phyloP scores from a whole-genome alignment of 495 filamentous ascomycete genomes.

The Podospora tetraspora region DNA sequence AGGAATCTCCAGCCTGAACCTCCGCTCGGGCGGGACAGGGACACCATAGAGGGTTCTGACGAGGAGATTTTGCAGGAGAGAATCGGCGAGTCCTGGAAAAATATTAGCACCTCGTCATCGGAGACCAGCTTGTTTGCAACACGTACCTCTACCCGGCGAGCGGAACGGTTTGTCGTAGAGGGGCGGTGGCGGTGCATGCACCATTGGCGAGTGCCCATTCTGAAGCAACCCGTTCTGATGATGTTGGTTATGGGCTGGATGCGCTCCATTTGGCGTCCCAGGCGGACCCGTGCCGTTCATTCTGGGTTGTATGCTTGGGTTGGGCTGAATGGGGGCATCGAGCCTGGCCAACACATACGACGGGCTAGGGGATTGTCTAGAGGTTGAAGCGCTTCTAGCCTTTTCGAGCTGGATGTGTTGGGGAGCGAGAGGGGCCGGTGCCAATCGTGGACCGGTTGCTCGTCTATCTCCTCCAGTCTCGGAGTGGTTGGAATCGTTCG shows the following conservation, averaged over 20 bases:
- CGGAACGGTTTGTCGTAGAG: slow-evolving; percentile 30
- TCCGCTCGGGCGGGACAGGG: slow-evolving; percentile 48
- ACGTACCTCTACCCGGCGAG: slow-evolving; percentile 52
- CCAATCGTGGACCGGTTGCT: slow-evolving; percentile 18
- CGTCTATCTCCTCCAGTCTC: slow-evolving; percentile 23
- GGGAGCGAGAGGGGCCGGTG: slow-evolving; percentile 3
- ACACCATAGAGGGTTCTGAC: slow-evolving; percentile 56
- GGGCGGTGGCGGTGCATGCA: slow-evolving; percentile 14
- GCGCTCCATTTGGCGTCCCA: slow-evolving; percentile 15
- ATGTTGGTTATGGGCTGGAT: slow-evolving; percentile 14
- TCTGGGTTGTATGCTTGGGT: slow-evolving; percentile 28
- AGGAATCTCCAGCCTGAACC: slow-evolving; percentile 53
- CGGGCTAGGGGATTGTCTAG: slow-evolving; percentile 47
- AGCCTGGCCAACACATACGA: slow-evolving; percentile 37
- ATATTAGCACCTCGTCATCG: slow-evolving; percentile 5
- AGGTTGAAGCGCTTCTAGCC: slow-evolving; percentile 40
- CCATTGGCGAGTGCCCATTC: slow-evolving; percentile 21
- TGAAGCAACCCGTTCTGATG: slow-evolving; percentile 27
- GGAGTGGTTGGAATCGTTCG: slow-evolving; percentile 27
- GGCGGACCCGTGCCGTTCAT: slow-evolving; percentile 28
- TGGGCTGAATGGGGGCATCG: slow-evolving; percentile 37
- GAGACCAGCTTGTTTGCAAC: background rate
- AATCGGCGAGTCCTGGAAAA: slow-evolving; percentile 37
- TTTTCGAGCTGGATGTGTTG: slow-evolving; percentile 33
- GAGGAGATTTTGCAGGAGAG: slow-evolving; percentile 60